phyloP scores from a whole-genome alignment of 768 basidiomycete species.

The Rhizopogon rudus region DNA sequence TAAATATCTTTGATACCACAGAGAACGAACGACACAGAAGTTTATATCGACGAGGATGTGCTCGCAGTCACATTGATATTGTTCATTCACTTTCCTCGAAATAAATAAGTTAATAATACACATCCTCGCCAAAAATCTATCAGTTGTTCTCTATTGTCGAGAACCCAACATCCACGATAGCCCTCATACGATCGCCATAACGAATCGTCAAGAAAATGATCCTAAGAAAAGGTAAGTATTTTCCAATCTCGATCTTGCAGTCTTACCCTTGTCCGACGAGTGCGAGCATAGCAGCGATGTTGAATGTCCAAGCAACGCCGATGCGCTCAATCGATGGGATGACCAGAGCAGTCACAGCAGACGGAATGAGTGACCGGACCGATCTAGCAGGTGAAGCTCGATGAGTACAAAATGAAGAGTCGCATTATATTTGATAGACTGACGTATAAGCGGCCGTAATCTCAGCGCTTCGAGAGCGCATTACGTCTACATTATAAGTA shows the following conservation, averaged over 20 bases:
- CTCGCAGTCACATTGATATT: no score
- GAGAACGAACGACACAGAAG: no score
- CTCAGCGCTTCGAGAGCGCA: slow-evolving; percentile 55
- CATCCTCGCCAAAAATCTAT: background rate
- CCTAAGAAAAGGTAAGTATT: slow-evolving; percentile 33
- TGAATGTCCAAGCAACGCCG: slow-evolving; percentile 48
- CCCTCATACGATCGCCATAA: slow-evolving; percentile 54
- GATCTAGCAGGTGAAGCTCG: slow-evolving; percentile 28
- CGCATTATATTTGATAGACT: background rate
- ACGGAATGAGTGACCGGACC: slow-evolving; percentile 39
- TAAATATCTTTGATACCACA: no score
- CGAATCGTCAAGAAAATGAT: slow-evolving; percentile 47
- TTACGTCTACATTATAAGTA: slow-evolving; percentile 51
- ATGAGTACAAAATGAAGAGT: background rate
- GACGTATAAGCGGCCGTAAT: slow-evolving; percentile 39
- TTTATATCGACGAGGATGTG: no score
- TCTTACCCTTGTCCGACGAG: slow-evolving; percentile 52
- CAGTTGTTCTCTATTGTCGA: slow-evolving; percentile 38
- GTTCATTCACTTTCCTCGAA: no score
- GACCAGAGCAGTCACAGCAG: slow-evolving; percentile 38
- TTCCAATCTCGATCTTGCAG: background rate
- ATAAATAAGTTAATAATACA: background rate
- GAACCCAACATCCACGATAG: slow-evolving; percentile 53
- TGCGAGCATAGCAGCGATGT: slow-evolving; percentile 38
- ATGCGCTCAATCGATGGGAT: slow-evolving; percentile 50